Conservation (phyloP, 495 filamentous ascomycete genomes). For the Trichoderma gamsii region DNA sequence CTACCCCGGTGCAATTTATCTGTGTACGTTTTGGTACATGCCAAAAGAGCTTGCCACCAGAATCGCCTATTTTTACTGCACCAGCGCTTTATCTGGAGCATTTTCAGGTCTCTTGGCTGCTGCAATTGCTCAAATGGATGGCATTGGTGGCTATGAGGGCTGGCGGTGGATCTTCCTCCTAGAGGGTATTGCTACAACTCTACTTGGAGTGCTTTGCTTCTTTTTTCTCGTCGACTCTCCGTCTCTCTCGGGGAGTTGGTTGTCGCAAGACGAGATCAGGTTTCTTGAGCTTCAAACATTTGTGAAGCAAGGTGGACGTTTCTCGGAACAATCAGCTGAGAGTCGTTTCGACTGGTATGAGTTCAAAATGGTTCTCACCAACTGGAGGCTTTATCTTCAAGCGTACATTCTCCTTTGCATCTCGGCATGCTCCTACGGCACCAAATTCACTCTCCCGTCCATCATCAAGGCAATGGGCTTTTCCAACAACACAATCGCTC, state of each 20-base stretch:
- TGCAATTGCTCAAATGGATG: slow-evolving; percentile 62
- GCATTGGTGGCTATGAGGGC: slow-evolving; percentile 49
- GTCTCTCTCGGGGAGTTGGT: slow-evolving; percentile 11
- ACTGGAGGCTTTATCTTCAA: slow-evolving; percentile 18
- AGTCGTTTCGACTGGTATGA: slow-evolving; percentile 14
- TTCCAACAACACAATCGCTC: slow-evolving; percentile 49
- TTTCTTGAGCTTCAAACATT: slow-evolving; percentile 16
- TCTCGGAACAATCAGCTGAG: neutral
- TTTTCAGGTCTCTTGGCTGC: slow-evolving; percentile 69
- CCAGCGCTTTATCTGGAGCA: slow-evolving; percentile 65
- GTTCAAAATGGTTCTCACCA: slow-evolving; percentile 13
- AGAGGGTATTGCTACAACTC: slow-evolving; percentile 62
- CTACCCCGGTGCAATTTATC: slow-evolving; percentile 60
- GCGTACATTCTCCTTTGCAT: slow-evolving; percentile 15
- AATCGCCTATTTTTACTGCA: slow-evolving; percentile 67
- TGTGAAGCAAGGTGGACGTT: slow-evolving; percentile 15
- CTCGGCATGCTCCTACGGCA: slow-evolving; percentile 6
- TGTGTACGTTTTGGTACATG: slow-evolving; percentile 66
- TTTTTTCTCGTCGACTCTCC: slow-evolving; percentile 68
- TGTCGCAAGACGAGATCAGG: slow-evolving; percentile 16
- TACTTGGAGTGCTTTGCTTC: slow-evolving; percentile 54
- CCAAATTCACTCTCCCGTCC: slow-evolving; percentile 44
- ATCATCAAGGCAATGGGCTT: slow-evolving; percentile 64
- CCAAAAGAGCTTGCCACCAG: slow-evolving; percentile 65
- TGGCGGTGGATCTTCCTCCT: slow-evolving; percentile 64